These are phyloP conservation scores for Diutina scorzettiae DNA, from an alignment of 1,139 yeast species.

Conservation along the genomic window DNA sequence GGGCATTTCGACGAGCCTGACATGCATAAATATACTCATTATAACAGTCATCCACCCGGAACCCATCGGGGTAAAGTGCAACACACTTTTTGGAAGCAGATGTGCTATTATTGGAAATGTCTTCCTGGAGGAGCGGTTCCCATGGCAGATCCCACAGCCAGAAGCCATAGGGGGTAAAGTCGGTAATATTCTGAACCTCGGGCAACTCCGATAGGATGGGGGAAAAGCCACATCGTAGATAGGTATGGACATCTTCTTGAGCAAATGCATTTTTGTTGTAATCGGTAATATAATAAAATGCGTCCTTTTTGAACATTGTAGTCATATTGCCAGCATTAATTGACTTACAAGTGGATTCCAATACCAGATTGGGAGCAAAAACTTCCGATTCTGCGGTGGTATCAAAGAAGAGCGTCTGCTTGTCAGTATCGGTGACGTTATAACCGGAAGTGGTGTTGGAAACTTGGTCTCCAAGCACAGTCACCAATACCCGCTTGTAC, in stretches of 20 bases:
- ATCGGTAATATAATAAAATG: constrained; percentile 13
- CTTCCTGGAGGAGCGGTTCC: constrained; percentile 28
- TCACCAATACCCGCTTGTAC: background rate
- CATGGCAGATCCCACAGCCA: constrained; percentile 62
- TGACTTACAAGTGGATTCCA: background rate
- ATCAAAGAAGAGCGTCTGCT: background rate
- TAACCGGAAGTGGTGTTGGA: background rate
- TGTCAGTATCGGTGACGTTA: background rate
- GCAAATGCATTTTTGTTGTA: constrained; percentile 19
- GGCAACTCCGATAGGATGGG: constrained; percentile 32
- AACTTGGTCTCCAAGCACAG: background rate
- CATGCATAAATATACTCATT: constrained; percentile 43
- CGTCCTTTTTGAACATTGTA: background rate
- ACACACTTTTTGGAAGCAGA: constrained; percentile 49
- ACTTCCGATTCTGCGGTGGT: background rate
- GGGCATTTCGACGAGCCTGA: constrained; percentile 24
- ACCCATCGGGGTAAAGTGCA: constrained; percentile 32
- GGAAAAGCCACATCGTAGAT: constrained; percentile 43
- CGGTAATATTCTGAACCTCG: constrained; percentile 9
- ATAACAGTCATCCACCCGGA: constrained; percentile 59
- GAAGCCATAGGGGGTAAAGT: constrained; percentile 21
- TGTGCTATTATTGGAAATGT: constrained; percentile 6
- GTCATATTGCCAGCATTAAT: background rate
- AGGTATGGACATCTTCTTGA: constrained; percentile 18
- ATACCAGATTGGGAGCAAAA: background rate